Conservation (phyloP, 2,329 filamentous ascomycete species). For the Xylariaceae sp. region DNA sequence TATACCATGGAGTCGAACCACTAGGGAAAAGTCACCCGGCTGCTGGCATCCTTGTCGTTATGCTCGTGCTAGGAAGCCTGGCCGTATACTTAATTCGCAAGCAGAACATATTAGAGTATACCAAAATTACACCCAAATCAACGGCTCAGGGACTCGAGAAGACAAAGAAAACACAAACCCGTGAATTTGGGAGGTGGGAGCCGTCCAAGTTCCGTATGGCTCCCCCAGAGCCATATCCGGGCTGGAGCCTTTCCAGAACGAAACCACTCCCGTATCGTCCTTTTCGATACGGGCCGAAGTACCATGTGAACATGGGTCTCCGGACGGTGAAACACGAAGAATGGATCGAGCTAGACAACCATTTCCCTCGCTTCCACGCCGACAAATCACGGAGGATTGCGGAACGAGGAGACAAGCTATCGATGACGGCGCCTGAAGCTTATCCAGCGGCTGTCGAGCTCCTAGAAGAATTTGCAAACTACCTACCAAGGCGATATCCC, state of each 20-base stretch:
- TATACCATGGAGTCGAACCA: constrained; percentile 13
- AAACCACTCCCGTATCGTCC: constrained; percentile 75
- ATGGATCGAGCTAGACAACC: constrained; percentile 84
- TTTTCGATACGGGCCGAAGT: constrained; percentile 74
- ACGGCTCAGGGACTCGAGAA: constrained; percentile 27
- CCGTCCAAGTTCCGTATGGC: constrained; percentile 29
- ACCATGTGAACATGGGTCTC: constrained; percentile 75
- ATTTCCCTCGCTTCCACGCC: constrained; percentile 69
- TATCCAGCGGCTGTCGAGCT: constrained; percentile 72
- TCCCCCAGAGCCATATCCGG: constrained; percentile 52
- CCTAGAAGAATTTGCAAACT: constrained; percentile 67
- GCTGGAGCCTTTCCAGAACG: constrained; percentile 70
- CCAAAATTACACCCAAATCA: constrained; percentile 21
- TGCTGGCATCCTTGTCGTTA: constrained; percentile 14
- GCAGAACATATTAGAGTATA: constrained; percentile 8
- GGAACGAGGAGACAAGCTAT: constrained; percentile 66
- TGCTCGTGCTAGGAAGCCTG: constrained; percentile 18
- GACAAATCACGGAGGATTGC: constrained; percentile 67
- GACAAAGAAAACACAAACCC: constrained; percentile 16
- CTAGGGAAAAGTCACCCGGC: constrained; percentile 10
- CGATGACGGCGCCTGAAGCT: constrained; percentile 65
- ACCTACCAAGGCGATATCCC: constrained; percentile 75
- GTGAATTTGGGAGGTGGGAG: constrained; percentile 29
- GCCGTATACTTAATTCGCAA: constrained; percentile 19
- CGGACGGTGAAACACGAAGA: constrained; percentile 67